These are phyloP conservation scores for Pseudoturritis turrita DNA, from an alignment of 345 rosid genomes.

Conservation along the genomic window DNA sequence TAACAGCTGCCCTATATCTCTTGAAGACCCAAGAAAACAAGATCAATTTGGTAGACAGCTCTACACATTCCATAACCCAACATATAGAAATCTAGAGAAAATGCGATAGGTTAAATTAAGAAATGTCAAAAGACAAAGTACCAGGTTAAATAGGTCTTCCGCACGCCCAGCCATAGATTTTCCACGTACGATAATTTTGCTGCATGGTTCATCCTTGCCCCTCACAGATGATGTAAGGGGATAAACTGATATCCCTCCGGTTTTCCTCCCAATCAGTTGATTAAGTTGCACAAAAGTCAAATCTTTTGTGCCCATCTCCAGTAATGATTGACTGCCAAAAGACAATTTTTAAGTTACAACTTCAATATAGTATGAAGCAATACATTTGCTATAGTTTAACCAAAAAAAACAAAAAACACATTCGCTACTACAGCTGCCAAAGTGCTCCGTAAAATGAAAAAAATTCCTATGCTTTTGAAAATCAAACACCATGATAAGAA, in stretches of 20 bases:
- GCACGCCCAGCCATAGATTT: slow-evolving; percentile 93
- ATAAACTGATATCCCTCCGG: slow-evolving; percentile 94
- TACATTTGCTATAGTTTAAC: not conserved
- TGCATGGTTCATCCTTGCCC: slow-evolving; percentile 72
- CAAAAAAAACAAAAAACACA: too few species aligned
- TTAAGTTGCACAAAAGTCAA: slow-evolving; percentile 90
- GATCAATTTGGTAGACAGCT: not conserved
- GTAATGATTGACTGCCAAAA: slow-evolving; percentile 74
- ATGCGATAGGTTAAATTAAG: not conserved
- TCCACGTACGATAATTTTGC: slow-evolving; percentile 84
- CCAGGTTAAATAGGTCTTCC: slow-evolving; percentile 90
- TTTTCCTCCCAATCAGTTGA: slow-evolving; percentile 97
- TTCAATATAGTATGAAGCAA: not conserved
- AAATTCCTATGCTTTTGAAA: not conserved
- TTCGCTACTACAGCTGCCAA: not conserved
- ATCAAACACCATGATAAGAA: not conserved
- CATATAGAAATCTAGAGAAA: not conserved
- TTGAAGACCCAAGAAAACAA: not conserved
- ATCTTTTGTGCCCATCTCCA: slow-evolving; percentile 98
- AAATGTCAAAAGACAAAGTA: slow-evolving; percentile 25
- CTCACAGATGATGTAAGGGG: slow-evolving; percentile 84
- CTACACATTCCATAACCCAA: not conserved
- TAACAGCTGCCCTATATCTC: not conserved
- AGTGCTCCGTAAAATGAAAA: not conserved
- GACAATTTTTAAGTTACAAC: not conserved